Evolutionary conservation across 805 yeast species (phyloP).

Genomic region (Metschnikowia santaceciliae): DNA sequence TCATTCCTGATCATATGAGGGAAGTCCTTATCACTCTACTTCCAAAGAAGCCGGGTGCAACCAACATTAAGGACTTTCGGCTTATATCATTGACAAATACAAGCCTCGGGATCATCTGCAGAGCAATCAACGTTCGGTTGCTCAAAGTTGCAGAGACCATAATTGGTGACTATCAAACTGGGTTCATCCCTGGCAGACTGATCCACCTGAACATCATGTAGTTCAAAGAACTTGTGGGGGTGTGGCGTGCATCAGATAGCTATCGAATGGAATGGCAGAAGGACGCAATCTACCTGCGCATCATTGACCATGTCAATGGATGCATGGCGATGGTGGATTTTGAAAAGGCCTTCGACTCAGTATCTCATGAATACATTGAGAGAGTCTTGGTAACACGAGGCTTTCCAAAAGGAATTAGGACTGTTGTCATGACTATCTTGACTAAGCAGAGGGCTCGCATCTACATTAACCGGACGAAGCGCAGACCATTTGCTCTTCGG

Average conservation of each 20-base stretch:
- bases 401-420: neutral
- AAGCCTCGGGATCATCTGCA: neutral
- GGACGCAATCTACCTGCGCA: too few species aligned
- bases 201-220: neutral
- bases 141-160: neutral
- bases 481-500: neutral
- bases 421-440: neutral
- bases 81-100: neutral
- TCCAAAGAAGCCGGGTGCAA: too few species aligned
- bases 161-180: neutral
- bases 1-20: too few species aligned
- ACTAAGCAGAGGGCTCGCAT: neutral
- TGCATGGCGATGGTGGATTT: too few species aligned
- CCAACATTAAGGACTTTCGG: too few species aligned
- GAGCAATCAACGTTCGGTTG: neutral
- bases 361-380: neutral
- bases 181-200: neutral
- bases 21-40: too few species aligned
- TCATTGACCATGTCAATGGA: too few species aligned
- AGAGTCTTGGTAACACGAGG: neutral
- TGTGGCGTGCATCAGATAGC: neutral
- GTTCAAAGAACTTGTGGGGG: neutral
- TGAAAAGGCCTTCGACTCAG: too few species aligned
- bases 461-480: neutral
- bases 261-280: too few species aligned